phyloP scores from a whole-genome alignment of 1,139 yeast genomes.

The Suhomyces atakaporum region DNA sequence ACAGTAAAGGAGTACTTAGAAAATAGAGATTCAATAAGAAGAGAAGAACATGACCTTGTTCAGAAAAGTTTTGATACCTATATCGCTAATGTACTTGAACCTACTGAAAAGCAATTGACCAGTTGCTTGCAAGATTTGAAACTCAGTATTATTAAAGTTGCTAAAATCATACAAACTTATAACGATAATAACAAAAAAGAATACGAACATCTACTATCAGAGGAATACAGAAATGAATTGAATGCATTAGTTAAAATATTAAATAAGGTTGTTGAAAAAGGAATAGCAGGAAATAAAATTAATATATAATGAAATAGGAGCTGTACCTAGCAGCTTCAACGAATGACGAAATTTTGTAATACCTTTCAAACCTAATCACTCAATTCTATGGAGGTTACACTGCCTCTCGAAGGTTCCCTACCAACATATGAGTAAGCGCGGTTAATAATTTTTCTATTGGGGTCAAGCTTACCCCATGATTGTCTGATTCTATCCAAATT shows the following conservation, averaged over 20 bases:
- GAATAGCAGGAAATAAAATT: conserved; percentile 1
- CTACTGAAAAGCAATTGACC: conserved; percentile 16
- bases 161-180: conserved; percentile 10
- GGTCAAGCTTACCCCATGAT: conserved; percentile 49
- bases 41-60: conserved; percentile 15
- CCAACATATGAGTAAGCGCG: conserved; percentile 42
- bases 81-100: conserved; percentile 11
- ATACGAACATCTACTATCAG: conserved; percentile 12
- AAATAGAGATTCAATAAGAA: conserved; percentile 22
- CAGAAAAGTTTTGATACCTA: conserved; percentile 12
- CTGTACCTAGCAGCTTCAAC: not conserved
- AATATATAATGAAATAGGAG: conserved; percentile 4
- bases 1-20: conserved; percentile 42
- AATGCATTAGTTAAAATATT: conserved; percentile 24
- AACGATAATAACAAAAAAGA: conserved; percentile 7
- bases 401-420: conserved; percentile 25
- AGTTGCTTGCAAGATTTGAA: conserved; percentile 11
- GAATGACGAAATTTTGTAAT: not conserved
- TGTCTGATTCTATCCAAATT: conserved; percentile 47
- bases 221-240: conserved; percentile 22
- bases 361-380: not conserved
- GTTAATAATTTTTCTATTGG: conserved; percentile 42
- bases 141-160: conserved; percentile 11
- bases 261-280: conserved; percentile 18
- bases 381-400: conserved; percentile 13